phyloP scores from a whole-genome alignment of 106 monocot genomes.

The Dendrobium chrysotoxum region DNA sequence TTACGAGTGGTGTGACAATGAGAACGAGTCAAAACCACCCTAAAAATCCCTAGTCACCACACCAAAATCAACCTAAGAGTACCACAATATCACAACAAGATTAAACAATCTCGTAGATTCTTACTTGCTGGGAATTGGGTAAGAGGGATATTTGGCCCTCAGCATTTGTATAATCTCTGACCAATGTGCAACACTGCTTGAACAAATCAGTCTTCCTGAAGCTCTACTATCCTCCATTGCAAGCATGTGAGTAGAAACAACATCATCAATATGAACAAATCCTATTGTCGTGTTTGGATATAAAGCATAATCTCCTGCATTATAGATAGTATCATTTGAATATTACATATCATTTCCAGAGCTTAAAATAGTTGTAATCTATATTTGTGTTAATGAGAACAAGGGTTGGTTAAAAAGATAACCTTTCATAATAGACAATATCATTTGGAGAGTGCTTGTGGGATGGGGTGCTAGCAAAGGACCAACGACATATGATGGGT shows the following conservation, averaged over 20 bases:
- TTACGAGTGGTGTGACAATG: no score
- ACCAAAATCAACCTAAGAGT: no score
- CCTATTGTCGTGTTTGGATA: slow-evolving; percentile 76
- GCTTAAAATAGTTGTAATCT: no score
- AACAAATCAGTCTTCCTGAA: slow-evolving; percentile 77
- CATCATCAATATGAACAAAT: slow-evolving; percentile 86
- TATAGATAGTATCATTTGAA: background rate
- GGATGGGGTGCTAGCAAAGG: slow-evolving; percentile 57
- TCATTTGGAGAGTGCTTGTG: slow-evolving; percentile 54
- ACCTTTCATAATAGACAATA: slow-evolving; percentile 58
- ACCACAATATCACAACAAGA: background rate
- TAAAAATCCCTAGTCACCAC: no score
- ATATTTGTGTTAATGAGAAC: background rate
- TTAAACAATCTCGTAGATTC: background rate
- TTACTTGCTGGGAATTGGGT: slow-evolving; percentile 40
- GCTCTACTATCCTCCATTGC: slow-evolving; percentile 71
- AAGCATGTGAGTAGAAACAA: slow-evolving; percentile 49
- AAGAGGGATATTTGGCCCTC: slow-evolving; percentile 44
- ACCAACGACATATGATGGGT: slow-evolving; percentile 82
- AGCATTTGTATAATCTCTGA: slow-evolving; percentile 68
- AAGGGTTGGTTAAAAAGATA: background rate
- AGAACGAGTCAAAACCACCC: no score
- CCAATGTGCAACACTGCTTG: slow-evolving; percentile 61
- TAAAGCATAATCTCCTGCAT: slow-evolving; percentile 22
- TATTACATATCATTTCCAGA: background rate